phyloP scores from a whole-genome alignment of 2,329 filamentous ascomycete genomes.

The Biscogniauxia mediterranea region DNA sequence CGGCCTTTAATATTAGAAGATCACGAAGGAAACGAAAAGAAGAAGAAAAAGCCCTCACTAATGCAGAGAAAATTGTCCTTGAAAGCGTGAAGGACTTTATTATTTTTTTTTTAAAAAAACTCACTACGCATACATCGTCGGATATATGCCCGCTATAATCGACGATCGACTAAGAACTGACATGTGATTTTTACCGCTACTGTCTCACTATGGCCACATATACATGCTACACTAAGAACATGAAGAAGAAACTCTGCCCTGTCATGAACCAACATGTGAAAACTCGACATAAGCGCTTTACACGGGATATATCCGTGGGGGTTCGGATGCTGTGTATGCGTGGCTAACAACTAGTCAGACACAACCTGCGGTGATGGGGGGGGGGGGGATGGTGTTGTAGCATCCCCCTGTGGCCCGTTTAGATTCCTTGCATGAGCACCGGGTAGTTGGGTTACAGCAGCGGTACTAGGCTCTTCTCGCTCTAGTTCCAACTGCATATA shows the following conservation, averaged over 20 bases:
- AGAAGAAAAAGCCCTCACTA: neutral
- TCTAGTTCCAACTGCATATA: neutral
- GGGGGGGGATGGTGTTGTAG: neutral
- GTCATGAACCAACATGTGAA: no score
- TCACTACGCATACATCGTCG: neutral
- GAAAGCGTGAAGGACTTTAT: neutral
- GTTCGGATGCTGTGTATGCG: neutral
- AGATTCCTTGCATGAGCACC: neutral
- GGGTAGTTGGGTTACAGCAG: neutral
- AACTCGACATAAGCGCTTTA: neutral
- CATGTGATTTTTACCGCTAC: neutral
- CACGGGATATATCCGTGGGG: neutral
- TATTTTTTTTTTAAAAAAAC: no score
- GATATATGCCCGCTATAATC: neutral
- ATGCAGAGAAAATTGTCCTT: neutral
- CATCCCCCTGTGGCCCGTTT: neutral
- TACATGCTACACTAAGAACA: neutral
- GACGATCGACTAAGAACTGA: neutral
- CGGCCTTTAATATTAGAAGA: neutral
- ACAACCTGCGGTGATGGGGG: neutral
- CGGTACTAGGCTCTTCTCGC: neutral
- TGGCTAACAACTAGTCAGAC: neutral
- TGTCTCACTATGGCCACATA: neutral
- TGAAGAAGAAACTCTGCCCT: neutral
- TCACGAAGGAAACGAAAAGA: neutral